phyloP scores from a whole-genome alignment of 2,329 filamentous ascomycete species.

The Mariannaea elegans region DNA sequence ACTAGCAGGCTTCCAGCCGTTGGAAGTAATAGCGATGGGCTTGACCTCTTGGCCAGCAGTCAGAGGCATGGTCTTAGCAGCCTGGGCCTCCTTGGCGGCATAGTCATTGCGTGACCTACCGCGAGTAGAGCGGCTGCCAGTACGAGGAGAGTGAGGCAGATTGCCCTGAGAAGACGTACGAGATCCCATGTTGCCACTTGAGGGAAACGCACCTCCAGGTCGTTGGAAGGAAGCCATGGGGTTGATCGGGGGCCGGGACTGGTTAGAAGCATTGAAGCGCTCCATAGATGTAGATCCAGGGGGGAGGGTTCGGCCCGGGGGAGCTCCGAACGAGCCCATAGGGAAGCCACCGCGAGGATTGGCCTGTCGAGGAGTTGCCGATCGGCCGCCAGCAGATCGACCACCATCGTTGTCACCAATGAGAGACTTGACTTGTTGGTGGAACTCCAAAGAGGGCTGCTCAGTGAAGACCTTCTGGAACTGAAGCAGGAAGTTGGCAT shows the following conservation, averaged over 20 bases:
- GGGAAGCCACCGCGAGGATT: constrained; percentile 62
- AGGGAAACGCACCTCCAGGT: constrained; percentile 68
- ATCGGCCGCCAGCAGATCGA: constrained; percentile 69
- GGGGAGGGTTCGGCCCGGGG: constrained; percentile 67
- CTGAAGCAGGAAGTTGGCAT: constrained; percentile 93
- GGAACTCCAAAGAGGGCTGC: constrained; percentile 94
- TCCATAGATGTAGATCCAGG: constrained; percentile 80
- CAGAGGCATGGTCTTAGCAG: constrained; percentile 89
- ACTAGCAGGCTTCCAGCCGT: constrained; percentile 90
- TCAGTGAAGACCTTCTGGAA: constrained; percentile 97
- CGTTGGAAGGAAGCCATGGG: constrained; percentile 51
- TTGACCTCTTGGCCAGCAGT: constrained; percentile 85
- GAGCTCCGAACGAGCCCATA: constrained; percentile 76
- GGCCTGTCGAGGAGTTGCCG: constrained; percentile 59
- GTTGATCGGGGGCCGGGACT: constrained; percentile 57
- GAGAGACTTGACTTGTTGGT: constrained; percentile 84
- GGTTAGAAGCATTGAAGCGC: constrained; percentile 73
- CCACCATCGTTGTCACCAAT: constrained; percentile 79
- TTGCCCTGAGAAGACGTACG: constrained; percentile 69
- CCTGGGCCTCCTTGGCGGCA: constrained; percentile 69
- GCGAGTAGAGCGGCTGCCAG: constrained; percentile 65
- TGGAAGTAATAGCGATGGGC: constrained; percentile 75
- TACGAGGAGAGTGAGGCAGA: constrained; percentile 76
- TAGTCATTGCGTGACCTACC: constrained; percentile 69
- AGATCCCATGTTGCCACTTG: constrained; percentile 65